Percentiles rank a stretch among this genome's conserved stretches.
These are phyloP conservation scores for Globisporangium yorkense DNA, from an alignment of 352 stramenopile species.

Conservation along the genomic window DNA sequence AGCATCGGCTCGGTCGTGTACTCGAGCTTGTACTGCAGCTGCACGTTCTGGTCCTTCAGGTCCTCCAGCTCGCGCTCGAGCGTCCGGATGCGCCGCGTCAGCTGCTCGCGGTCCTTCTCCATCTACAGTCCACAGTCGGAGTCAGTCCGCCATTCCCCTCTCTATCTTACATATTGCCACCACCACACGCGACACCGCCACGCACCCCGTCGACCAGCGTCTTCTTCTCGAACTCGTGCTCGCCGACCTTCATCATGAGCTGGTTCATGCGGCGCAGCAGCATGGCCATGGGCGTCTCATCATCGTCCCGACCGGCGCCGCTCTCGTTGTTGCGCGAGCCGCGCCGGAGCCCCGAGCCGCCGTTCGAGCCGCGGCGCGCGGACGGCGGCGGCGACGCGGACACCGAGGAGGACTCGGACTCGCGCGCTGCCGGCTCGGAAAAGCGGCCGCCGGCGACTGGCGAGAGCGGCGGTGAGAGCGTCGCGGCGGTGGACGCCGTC, in stretches of 20 bases:
- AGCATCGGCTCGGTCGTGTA: constrained; percentile 80
- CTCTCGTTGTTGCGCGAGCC: constrained; percentile 3
- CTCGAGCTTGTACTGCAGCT: constrained; percentile 83
- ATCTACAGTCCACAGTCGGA: constrained; percentile 28
- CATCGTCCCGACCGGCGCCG: constrained; percentile 10
- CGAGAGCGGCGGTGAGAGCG: constrained; percentile 13
- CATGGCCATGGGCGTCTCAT: constrained; percentile 62
- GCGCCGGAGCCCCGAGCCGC: constrained; percentile 5
- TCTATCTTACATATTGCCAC: neutral
- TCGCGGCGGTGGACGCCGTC: constrained; percentile 11
- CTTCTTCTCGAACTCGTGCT: constrained; percentile 87
- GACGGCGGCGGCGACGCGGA: constrained; percentile 12
- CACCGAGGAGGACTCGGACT: constrained; percentile 10
- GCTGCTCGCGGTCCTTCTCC: constrained; percentile 64
- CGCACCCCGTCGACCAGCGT: constrained; percentile 63
- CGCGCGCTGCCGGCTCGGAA: constrained; percentile 10
- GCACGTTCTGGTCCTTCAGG: constrained; percentile 73
- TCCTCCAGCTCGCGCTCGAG: constrained; percentile 65
- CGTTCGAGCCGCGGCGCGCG: constrained; percentile 1
- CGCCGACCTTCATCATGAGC: constrained; percentile 79
- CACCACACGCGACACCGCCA: neutral
- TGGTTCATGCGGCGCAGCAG: constrained; percentile 73
- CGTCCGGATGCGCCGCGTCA: constrained; percentile 28
- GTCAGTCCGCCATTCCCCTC: neutral
- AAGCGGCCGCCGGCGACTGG: constrained; percentile 10